A percentile compares a stretch with the other conserved stretches of the same genome.
phyloP scores from a whole-genome alignment of 805 yeast species.

The Candida hungchunana region DNA sequence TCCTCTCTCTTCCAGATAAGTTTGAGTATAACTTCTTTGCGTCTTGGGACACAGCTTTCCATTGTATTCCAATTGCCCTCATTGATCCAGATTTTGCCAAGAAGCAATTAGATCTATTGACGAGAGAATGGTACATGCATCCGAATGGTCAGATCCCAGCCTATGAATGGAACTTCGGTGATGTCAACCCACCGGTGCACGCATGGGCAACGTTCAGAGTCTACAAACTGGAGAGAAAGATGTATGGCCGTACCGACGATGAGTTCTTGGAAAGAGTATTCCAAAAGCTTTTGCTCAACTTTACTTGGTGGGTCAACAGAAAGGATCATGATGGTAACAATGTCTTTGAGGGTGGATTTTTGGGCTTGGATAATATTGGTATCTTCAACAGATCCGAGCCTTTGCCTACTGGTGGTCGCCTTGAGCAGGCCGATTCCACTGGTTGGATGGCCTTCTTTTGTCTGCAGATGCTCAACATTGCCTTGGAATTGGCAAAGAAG shows the following conservation, averaged over 20 bases:
- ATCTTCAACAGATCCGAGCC: constrained; percentile 91
- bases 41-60: constrained; percentile 97
- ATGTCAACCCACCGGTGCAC: constrained; percentile 96
- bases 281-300: constrained; percentile 83
- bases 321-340: constrained; percentile 84
- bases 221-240: constrained; percentile 79
- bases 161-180: constrained; percentile 93
- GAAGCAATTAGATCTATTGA: constrained; percentile 76
- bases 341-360: constrained; percentile 90
- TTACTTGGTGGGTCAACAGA: constrained; percentile 97
- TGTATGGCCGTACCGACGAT: constrained; percentile 77
- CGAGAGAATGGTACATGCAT: constrained; percentile 97
- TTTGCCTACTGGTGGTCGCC: constrained; percentile 83
- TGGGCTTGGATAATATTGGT: constrained; percentile 91
- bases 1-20: constrained; percentile 86
- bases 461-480: constrained; percentile 87
- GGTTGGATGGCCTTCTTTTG: constrained; percentile 98
- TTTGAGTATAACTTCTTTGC: constrained; percentile 97
- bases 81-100: constrained; percentile 91
- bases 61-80: constrained; percentile 89
- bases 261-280: constrained; percentile 87
- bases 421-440: constrained; percentile 93
- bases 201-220: constrained; percentile 93
- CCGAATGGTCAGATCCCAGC: constrained; percentile 98
- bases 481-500: constrained; percentile 82